Evolutionary conservation across 495 filamentous ascomycete species (phyloP).

Genomic region (Penicillium waksmanii): DNA sequence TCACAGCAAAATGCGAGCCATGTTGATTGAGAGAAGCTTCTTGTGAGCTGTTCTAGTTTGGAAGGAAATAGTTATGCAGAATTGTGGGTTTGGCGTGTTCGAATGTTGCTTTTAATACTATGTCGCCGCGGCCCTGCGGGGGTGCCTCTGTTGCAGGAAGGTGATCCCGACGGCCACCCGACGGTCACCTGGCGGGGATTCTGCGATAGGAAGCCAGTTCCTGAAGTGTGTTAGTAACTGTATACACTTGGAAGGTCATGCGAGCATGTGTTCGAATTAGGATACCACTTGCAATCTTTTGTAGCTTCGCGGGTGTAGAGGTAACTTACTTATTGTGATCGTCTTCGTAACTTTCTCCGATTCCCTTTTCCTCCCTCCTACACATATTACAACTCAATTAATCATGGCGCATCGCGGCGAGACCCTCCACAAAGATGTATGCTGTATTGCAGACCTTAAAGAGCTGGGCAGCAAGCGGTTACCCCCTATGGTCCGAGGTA

Average conservation of each 20-base stretch:
- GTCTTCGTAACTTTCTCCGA: not conserved
- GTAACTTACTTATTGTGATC: slow-evolving; percentile 19
- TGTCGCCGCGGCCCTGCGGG: slow-evolving; percentile 1
- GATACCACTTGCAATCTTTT: slow-evolving; percentile 4
- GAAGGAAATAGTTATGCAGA: not conserved
- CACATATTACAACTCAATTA: not conserved
- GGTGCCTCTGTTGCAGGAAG: slow-evolving; percentile 9
- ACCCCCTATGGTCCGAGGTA: slow-evolving; percentile 35
- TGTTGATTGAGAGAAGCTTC: slow-evolving; percentile 11
- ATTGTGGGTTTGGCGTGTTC: not conserved
- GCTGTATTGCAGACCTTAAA: slow-evolving; percentile 41
- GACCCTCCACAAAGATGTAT: slow-evolving; percentile 36
- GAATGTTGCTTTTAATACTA: slow-evolving; percentile 7
- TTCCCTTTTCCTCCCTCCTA: not conserved
- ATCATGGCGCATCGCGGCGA: slow-evolving; percentile 39
- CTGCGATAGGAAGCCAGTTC: slow-evolving; percentile 18
- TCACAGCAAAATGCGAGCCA: slow-evolving; percentile 31
- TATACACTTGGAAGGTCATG: slow-evolving; percentile 14
- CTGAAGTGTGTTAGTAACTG: not conserved
- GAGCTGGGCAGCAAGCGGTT: slow-evolving; percentile 31
- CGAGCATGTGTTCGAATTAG: slow-evolving; percentile 2
- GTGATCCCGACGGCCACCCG: slow-evolving; percentile 16
- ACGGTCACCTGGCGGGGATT: slow-evolving; percentile 1
- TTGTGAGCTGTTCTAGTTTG: not conserved
- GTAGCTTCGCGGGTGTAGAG: not conserved